Base-by-base conservation (phyloP, 1,139 yeast species). In the Pichiaceae sp. region DNA sequence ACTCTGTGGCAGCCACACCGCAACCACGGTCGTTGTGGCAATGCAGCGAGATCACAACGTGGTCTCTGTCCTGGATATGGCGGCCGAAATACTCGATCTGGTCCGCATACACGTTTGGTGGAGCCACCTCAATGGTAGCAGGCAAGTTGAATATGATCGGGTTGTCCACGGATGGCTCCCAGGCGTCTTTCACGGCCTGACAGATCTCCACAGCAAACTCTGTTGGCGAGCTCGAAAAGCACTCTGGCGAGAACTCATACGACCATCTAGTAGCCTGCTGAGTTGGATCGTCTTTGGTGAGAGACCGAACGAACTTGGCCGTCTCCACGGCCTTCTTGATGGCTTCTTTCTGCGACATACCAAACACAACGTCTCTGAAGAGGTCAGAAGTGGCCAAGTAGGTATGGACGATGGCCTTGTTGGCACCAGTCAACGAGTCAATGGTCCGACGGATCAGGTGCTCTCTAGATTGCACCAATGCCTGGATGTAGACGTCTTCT, bases 11-110 rank as follows among this genome's bases (percentile, higher is more conserved):
- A 19, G 97, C 97, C 32, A 91, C 96, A 44, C 95, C 96, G 61
- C 96, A 86, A 29, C 97, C 97, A 59, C 97, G 78, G 63, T 91
- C 97, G 54, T 91, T 91, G 65, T 91, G 98, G 38, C 94, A 84
- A 59, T 91, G 98, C 36, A 91, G 75, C 17, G 97, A 89, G 41
- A 91, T 78, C 53, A 89, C 75, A 31, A 89, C 78, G 52, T 78
- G 85, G 50, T 87, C 95, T 54, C 97, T 80, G 56, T 89, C 86
- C 38, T 79, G 60, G 42, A 91, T 82, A 53, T 81, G 71, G 31
- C 79, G 78, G 44, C 81, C 66, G 59, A 91, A 91, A 60, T 83
- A 89, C 65, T 91, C 98, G 47, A 91, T 80, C 66, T 89, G 97
- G 63, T 91, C 97, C 37, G 97, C 98, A 54, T 86, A 91, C 25